Percentiles rank a stretch among this genome's conserved stretches.
Evolutionary conservation across 169 alveolate genomes (phyloP).

Genomic region (Cyclospora cayetanensis): DNA sequence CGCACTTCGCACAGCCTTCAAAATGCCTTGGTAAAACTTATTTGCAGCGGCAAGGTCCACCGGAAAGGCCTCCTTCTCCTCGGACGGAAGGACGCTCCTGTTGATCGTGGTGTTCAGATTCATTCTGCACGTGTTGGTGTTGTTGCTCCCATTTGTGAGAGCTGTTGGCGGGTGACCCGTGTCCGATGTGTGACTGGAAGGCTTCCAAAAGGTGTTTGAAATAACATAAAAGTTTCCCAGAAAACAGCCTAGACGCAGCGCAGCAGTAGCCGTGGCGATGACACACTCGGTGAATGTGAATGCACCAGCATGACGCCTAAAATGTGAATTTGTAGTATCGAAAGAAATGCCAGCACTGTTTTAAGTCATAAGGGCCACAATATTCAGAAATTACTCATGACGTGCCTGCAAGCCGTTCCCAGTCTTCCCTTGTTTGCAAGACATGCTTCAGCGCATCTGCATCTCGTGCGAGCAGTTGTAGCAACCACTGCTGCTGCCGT

Average conservation of each 20-base stretch:
- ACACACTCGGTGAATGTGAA: too few species aligned
- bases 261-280: background rate
- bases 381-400: too few species aligned
- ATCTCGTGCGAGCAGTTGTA: background rate
- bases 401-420: conserved; percentile 18
- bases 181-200: background rate
- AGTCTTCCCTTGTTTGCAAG: conserved; percentile 5
- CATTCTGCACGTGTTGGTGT: background rate
- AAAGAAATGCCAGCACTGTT: too few species aligned
- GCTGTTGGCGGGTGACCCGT: background rate
- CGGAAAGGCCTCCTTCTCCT: background rate
- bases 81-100: background rate
- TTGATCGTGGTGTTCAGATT: background rate
- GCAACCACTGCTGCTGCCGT: conserved; percentile 45
- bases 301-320: too few species aligned
- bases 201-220: background rate
- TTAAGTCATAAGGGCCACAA: too few species aligned
- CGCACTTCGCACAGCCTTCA: background rate
- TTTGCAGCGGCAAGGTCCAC: background rate
- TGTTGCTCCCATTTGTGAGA: background rate
- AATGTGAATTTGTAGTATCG: too few species aligned
- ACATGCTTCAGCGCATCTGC: background rate
- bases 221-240: background rate
- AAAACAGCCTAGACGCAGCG: background rate
- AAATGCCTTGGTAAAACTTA: background rate